Conservation (phyloP, 1,284 basidiomycete genomes). For the Lignosus rhinocerotis region DNA sequence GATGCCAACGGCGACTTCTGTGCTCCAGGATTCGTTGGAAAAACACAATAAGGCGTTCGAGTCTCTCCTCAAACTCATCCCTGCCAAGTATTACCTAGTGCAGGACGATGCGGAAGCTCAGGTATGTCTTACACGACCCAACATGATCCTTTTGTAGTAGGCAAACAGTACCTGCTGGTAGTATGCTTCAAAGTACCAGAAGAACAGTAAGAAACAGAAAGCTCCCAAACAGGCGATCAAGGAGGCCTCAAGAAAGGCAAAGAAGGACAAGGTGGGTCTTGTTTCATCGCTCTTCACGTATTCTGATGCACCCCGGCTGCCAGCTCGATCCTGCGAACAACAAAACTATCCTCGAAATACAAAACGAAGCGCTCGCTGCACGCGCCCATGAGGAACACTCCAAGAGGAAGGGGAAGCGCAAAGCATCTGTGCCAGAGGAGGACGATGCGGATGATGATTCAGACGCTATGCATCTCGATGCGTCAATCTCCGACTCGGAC, state of each 20-base stretch:
- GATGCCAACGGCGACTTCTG: conserved; percentile 53
- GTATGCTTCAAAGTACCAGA: conserved; percentile 77
- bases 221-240: conserved; percentile 82
- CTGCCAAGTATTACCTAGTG: conserved; percentile 83
- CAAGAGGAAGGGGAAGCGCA: conserved; percentile 50
- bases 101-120: conserved; percentile 70
- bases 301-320: too few species aligned
- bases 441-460: conserved; percentile 40
- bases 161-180: not conserved
- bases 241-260: conserved; percentile 84
- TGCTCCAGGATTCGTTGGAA: conserved; percentile 70
- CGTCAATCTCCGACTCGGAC: conserved; percentile 29
- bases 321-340: conserved; percentile 88
- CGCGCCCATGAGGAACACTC: conserved; percentile 30
- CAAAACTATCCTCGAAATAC: conserved; percentile 79
- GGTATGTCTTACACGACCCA: conserved; percentile 33
- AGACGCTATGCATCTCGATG: conserved; percentile 38
- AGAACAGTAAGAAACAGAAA: conserved; percentile 86
- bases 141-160: not conserved
- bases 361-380: conserved; percentile 49
- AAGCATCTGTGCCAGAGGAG: conserved; percentile 40
- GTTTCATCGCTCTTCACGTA: not conserved
- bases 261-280: conserved; percentile 73
- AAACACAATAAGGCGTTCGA: conserved; percentile 85
- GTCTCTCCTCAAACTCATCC: conserved; percentile 78